A percentile compares a stretch with the other conserved stretches of the same genome.
These are phyloP conservation scores for Cucumis sativus DNA, from an alignment of 306 rosid genomes.

Conservation along the genomic window Cucumber_9930_V3 NC_026657.2:36433001-36433500, in stretches of 20 bases:
- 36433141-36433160: neutral
- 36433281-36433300: neutral
- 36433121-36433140: constrained; percentile 3
- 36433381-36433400: no score
- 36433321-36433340: no score
- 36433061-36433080: neutral
- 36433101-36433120: neutral
- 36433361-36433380: no score
- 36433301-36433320: neutral
- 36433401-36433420: neutral
- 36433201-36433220: no score
- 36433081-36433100: neutral
- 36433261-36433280: neutral
- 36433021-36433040: neutral
- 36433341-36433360: no score
- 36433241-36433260: neutral
- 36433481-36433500: no score
- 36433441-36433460: neutral
- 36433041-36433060: neutral
- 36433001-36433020: neutral
- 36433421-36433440: neutral
- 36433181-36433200: neutral
- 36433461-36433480: neutral
- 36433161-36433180: neutral
- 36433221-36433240: no score